Conservation (phyloP, 169 alveolate species). For the Plasmodium falciparum region DNA sequence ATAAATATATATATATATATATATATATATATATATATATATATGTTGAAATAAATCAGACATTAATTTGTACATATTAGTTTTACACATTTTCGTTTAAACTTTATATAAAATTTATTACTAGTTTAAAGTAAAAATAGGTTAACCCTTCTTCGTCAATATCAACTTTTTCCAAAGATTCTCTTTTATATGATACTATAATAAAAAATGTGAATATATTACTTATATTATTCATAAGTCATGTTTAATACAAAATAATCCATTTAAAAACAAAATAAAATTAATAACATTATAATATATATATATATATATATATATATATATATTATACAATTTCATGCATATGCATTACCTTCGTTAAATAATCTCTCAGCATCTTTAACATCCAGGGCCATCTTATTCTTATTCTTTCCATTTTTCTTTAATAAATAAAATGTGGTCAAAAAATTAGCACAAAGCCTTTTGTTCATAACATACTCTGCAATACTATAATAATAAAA, state of each 20-base stretch:
- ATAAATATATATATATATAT: not conserved
- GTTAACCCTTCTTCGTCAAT: slow-evolving; percentile 27
- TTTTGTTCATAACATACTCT: slow-evolving; percentile 68
- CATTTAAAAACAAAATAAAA: not conserved
- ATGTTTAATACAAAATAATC: not conserved
- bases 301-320: slow-evolving; percentile 4
- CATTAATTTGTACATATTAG: not conserved
- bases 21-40: slow-evolving; percentile 2
- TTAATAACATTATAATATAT: not conserved
- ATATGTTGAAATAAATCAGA: not conserved
- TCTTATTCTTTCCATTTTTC: slow-evolving; percentile 29
- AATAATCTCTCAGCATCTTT: slow-evolving; percentile 41
- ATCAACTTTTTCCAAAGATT: slow-evolving; percentile 7
- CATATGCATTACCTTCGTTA: slow-evolving; percentile 26
- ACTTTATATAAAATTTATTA: slow-evolving; percentile 2
- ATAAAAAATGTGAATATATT: not conserved
- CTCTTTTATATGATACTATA: slow-evolving; percentile 26
- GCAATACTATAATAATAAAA: slow-evolving; percentile 31
- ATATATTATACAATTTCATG: not conserved
- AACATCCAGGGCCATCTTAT: slow-evolving; percentile 21
- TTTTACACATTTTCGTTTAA: not conserved
- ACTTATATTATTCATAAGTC: not conserved
- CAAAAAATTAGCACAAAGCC: slow-evolving; percentile 51
- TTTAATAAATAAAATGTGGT: slow-evolving; percentile 47
- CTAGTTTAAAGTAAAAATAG: slow-evolving; percentile 67